A percentile compares a stretch with the other conserved stretches of the same genome.
Evolutionary conservation across 768 basidiomycete species (phyloP).

Genomic region (Xerocomellus chrysenteron): DNA sequence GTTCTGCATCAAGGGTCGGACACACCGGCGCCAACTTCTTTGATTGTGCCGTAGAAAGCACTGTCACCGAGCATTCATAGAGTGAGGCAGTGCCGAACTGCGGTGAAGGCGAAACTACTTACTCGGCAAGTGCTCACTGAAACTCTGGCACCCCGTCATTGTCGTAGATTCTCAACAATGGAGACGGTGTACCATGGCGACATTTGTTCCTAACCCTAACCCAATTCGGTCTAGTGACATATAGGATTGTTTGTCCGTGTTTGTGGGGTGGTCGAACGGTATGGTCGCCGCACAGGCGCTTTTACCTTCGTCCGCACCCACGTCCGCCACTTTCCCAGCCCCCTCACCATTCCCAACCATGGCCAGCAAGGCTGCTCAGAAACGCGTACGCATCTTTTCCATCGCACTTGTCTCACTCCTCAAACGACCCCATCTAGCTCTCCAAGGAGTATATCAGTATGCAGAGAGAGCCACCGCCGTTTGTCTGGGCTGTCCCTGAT

Average conservation of each 20-base stretch:
- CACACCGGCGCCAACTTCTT: no score
- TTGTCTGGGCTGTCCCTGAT: conserved; percentile 92
- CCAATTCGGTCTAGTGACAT: background rate
- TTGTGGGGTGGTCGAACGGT: conserved; percentile 27
- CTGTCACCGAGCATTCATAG: background rate
- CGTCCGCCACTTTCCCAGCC: conserved; percentile 1
- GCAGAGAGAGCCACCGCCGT: conserved; percentile 93
- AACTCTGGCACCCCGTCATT: background rate
- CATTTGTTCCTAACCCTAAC: conserved; percentile 24
- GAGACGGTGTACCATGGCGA: conserved; percentile 9
- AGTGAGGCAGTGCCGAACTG: conserved; percentile 6
- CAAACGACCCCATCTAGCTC: conserved; percentile 45
- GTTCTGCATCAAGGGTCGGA: conserved; percentile 13
- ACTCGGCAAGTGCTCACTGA: background rate
- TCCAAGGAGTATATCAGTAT: conserved; percentile 88
- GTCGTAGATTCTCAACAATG: background rate
- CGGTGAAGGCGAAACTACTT: background rate
- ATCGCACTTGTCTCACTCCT: conserved; percentile 8
- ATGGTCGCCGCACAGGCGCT: conserved; percentile 26
- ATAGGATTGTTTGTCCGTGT: conserved; percentile 21
- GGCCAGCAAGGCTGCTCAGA: conserved; percentile 86
- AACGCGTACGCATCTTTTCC: conserved; percentile 54
- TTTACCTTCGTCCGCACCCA: conserved; percentile 24
- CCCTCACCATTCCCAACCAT: conserved; percentile 37
- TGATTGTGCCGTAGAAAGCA: background rate